These are phyloP conservation scores for Skeletonema tropicum DNA, from an alignment of 108 stramenopile species.

Conservation along the genomic window DNA sequence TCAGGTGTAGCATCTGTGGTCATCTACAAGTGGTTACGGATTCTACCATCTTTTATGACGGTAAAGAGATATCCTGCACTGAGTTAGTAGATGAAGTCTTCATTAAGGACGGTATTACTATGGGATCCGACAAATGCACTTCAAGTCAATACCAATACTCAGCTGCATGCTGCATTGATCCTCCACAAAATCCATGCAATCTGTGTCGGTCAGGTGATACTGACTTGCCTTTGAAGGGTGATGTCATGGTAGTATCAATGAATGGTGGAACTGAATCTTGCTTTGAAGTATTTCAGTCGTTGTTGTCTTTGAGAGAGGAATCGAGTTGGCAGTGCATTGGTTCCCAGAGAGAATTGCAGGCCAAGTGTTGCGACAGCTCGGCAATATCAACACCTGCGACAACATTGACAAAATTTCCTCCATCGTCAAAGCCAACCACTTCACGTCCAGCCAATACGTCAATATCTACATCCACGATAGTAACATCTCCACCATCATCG, in stretches of 20 bases:
- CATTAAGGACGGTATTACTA: constrained; percentile 14
- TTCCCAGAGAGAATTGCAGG: constrained; percentile 25
- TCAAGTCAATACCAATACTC: constrained; percentile 32
- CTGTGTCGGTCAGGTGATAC: constrained; percentile 20
- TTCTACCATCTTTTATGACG: constrained; percentile 26
- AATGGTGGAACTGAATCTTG: constrained; percentile 14
- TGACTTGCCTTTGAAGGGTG: constrained; percentile 24
- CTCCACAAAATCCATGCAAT: constrained; percentile 33
- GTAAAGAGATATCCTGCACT: constrained; percentile 26
- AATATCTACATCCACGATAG: neutral
- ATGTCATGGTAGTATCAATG: constrained; percentile 17
- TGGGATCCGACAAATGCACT: constrained; percentile 21
- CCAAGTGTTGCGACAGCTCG: constrained; percentile 24
- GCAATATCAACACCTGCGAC: too few species aligned
- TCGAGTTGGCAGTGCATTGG: constrained; percentile 24
- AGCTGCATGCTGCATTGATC: constrained; percentile 26
- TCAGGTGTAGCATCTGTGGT: constrained; percentile 39
- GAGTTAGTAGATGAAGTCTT: constrained; percentile 34
- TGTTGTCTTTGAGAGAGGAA: constrained; percentile 30
- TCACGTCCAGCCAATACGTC: too few species aligned
- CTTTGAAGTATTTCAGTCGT: constrained; percentile 22
- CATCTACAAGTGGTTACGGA: constrained; percentile 19
- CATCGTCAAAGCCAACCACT: too few species aligned
- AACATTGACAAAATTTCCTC: too few species aligned
- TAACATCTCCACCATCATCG: neutral